phyloP scores from a whole-genome alignment of 768 basidiomycete species.

The Naematelia encephala region DNA sequence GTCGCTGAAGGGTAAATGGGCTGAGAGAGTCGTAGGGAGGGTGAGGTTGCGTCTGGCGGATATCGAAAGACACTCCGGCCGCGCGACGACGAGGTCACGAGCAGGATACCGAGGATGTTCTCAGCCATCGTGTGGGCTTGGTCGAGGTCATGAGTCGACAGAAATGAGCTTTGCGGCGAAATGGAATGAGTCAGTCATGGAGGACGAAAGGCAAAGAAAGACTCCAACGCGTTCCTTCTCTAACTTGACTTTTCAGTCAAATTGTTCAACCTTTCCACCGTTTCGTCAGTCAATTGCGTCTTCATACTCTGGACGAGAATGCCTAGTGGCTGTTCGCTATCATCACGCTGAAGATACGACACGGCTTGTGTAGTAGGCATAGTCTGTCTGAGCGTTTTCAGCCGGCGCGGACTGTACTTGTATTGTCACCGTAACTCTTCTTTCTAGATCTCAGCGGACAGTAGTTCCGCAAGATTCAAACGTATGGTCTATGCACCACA shows the following conservation, averaged over 20 bases:
- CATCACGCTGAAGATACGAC: too few relatives aligned
- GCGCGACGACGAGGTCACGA: conserved; percentile 74
- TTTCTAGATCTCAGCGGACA: too few relatives aligned
- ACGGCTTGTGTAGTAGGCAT: too few relatives aligned
- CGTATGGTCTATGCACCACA: conserved; percentile 41
- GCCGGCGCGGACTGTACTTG: too few relatives aligned
- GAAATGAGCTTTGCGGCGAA: not conserved
- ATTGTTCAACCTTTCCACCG: too few relatives aligned
- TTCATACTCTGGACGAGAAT: too few relatives aligned
- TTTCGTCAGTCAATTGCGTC: too few relatives aligned
- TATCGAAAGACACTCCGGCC: conserved; percentile 81
- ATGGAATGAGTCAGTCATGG: not conserved
- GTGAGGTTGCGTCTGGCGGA: conserved; percentile 68
- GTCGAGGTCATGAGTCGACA: not conserved
- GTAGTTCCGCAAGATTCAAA: too few relatives aligned
- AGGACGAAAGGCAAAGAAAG: not conserved
- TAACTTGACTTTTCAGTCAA: not conserved
- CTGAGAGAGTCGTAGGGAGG: conserved; percentile 65
- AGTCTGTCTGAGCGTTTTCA: too few relatives aligned
- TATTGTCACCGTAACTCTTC: too few relatives aligned
- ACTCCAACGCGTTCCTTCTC: not conserved
- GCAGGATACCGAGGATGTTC: conserved; percentile 67
- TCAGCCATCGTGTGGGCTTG: conserved; percentile 30
- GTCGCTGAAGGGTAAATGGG: conserved; percentile 53
- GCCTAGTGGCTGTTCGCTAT: too few relatives aligned